Percentiles rank a stretch among this genome's conserved stretches.
Evolutionary conservation across 257 asterid species (phyloP).

Genomic region (Ocimum tenuiflorum): DNA sequence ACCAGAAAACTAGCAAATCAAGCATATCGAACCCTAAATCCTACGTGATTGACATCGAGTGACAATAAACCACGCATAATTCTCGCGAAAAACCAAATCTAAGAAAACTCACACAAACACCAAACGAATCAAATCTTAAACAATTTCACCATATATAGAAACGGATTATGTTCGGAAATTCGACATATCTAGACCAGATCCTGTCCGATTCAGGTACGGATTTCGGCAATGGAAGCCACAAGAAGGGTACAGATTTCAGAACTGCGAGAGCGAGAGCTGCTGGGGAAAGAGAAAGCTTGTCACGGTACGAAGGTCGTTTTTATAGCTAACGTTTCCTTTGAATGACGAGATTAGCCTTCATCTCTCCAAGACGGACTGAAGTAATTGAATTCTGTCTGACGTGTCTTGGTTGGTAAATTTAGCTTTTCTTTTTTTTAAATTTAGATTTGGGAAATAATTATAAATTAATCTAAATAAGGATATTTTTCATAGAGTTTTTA

Average conservation of each 20-base stretch:
- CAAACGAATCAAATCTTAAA: background rate
- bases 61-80: constrained; percentile 9
- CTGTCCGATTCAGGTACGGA: constrained; percentile 9
- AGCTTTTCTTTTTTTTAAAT: no score
- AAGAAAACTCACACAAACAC: background rate
- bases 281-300: background rate
- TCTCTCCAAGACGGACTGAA: background rate
- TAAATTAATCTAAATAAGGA: no score
- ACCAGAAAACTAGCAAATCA: constrained; percentile 11
- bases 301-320: background rate
- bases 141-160: background rate
- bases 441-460: no score
- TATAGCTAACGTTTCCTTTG: background rate
- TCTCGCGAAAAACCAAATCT: constrained; percentile 14
- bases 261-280: background rate
- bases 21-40: constrained; percentile 12
- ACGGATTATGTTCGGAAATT: background rate
- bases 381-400: background rate
- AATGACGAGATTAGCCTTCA: constrained; percentile 16
- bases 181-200: constrained; percentile 21
- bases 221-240: constrained; percentile 7
- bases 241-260: constrained; percentile 13
- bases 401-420: background rate
- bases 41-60: constrained; percentile 4
- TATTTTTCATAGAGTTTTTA: no score